phyloP scores from a whole-genome alignment of 331 rosid species.

The Acacia pycnantha region DNA sequence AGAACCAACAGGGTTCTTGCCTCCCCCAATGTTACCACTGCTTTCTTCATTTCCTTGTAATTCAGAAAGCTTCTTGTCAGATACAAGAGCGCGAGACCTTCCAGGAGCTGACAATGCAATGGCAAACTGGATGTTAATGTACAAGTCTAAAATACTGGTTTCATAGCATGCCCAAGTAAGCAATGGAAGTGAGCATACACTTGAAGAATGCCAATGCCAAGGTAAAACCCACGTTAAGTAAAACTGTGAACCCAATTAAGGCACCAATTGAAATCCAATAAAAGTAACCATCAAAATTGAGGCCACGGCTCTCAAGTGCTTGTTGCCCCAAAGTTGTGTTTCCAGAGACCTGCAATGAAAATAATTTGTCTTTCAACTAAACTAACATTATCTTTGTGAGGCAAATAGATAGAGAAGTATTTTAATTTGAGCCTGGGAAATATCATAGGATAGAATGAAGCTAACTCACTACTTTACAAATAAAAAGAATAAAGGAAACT shows the following conservation, averaged over 20 bases:
- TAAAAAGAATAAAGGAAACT: no score
- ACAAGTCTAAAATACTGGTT: conserved; percentile 3
- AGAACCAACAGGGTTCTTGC: conserved; percentile 9
- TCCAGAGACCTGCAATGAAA: conserved; percentile 36
- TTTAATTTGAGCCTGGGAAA: conserved; percentile 7
- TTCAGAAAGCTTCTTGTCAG: conserved; percentile 44
- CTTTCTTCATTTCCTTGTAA: conserved; percentile 29
- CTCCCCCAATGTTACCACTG: conserved; percentile 18
- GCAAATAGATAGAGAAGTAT: background rate
- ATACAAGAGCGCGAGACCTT: conserved; percentile 42
- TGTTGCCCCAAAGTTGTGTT: conserved; percentile 46
- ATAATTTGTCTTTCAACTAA: conserved; percentile 3
- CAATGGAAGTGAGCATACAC: conserved; percentile 34
- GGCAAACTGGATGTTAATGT: conserved; percentile 16
- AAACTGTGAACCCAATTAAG: conserved; percentile 48
- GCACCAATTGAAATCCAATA: conserved; percentile 61
- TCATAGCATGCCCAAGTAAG: conserved; percentile 14
- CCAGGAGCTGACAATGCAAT: conserved; percentile 47
- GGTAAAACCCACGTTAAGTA: conserved; percentile 46
- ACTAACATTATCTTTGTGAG: background rate
- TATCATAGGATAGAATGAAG: background rate
- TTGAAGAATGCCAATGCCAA: conserved; percentile 51
- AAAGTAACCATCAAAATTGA: conserved; percentile 41
- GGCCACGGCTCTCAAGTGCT: conserved; percentile 51
- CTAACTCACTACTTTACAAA: background rate